Evolutionary conservation across 192 early-diverging fungal species (phyloP), one percentile per base, ranked within the genome.

Genomic region (Coemansia sp.): DNA sequence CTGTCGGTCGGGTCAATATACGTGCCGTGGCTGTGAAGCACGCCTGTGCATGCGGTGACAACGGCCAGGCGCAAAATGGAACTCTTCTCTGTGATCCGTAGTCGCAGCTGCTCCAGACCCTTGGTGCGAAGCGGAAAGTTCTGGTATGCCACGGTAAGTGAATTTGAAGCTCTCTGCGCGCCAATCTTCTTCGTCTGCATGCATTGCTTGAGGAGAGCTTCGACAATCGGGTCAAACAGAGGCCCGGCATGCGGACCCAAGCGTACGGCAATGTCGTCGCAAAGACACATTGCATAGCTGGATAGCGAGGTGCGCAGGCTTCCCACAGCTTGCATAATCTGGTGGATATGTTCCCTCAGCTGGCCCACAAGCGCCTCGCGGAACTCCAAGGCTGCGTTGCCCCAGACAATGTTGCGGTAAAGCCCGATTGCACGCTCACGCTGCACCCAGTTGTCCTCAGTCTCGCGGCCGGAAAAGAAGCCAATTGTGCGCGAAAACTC

Each of bases 301-400:
- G 77, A 73, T 48, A 80, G 64, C 44, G 77, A 80, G 1, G 77
- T 80, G 16, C 77, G 66, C 42, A 80, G 64, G 44, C 67, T 74
- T 14, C 32, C 44, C n/a, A 80, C 71, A 1, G 67, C 77, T 29
- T 80, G 69, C 22, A 80, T 21, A 4, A 80, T 45, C 11, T 67
- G 58, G 32, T 69, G 71, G 5, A 80, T 60, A 35, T 64, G 23
- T 9, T 74, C 77, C 21, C 58, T 69, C 6, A 80, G 58, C 33
- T 38, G 33, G 33, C 47, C 43, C 2, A 66, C 71, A 16, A 80
- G 61, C n/a, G 69, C 77, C 2, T 62, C 67, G 50, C 51, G 50
- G 29, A 70, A 51, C 35, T 80, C 77, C 27, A 47, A 58, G 12
- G 67, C 77, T 4, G 71, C 66, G 42, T 80, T 80, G 5, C 77